phyloP scores from a whole-genome alignment of 2,329 filamentous ascomycete genomes.

The Phaeosphaeria sp. region DNA sequence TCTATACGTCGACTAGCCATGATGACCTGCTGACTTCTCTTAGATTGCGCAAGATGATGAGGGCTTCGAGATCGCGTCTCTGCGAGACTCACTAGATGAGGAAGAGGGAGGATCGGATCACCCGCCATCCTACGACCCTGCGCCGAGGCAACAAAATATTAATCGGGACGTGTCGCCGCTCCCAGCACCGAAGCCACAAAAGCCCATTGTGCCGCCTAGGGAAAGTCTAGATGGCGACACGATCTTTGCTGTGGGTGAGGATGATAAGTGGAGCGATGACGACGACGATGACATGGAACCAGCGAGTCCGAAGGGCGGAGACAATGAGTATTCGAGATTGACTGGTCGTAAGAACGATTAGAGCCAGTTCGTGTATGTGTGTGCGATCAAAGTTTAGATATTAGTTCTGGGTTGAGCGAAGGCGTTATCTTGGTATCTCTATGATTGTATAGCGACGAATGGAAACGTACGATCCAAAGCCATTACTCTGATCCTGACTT shows the following conservation, averaged over 20 bases:
- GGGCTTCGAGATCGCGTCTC: slow-evolving; percentile 94
- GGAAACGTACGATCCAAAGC: background rate
- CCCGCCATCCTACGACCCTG: slow-evolving; percentile 51
- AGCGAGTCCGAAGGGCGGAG: slow-evolving; percentile 54
- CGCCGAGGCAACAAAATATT: slow-evolving; percentile 32
- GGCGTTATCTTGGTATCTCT: slow-evolving; percentile 17
- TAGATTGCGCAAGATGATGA: slow-evolving; percentile 96
- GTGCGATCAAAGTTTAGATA: slow-evolving; percentile 6
- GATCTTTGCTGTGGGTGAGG: slow-evolving; percentile 90
- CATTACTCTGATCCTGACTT: background rate
- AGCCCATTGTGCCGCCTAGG: slow-evolving; percentile 58
- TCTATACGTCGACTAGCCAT: background rate
- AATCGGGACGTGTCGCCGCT: slow-evolving; percentile 55
- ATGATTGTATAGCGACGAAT: slow-evolving; percentile 9
- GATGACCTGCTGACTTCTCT: slow-evolving; percentile 35
- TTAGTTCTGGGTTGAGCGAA: slow-evolving; percentile 6
- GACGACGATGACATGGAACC: slow-evolving; percentile 67
- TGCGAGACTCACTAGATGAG: slow-evolving; percentile 77
- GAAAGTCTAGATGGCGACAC: slow-evolving; percentile 85
- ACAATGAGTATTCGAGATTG: slow-evolving; percentile 40
- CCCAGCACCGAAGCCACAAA: slow-evolving; percentile 60
- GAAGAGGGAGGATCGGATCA: slow-evolving; percentile 58
- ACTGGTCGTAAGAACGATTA: slow-evolving; percentile 45
- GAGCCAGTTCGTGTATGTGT: slow-evolving; percentile 5
- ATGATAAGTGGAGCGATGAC: slow-evolving; percentile 75